Evolutionary conservation across 2,329 filamentous ascomycete genomes (phyloP).

Genomic region (Fusarium protoensiforme): DNA sequence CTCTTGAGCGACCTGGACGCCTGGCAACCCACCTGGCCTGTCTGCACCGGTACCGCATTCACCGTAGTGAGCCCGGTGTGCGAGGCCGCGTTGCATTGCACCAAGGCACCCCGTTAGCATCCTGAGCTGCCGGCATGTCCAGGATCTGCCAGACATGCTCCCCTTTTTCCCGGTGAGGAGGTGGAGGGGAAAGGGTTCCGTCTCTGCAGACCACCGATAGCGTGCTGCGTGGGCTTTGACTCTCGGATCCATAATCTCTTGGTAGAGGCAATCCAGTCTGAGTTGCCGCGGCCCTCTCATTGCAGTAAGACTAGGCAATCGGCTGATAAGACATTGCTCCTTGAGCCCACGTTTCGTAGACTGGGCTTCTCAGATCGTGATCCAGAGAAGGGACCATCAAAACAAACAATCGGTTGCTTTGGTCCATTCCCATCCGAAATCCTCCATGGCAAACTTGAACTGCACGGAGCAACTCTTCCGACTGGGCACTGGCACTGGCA

Average conservation of each 20-base stretch:
- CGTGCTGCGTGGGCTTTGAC: conserved; percentile 23
- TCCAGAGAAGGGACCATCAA: conserved; percentile 6
- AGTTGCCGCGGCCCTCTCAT: conserved; percentile 3
- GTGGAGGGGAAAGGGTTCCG: conserved; percentile 7
- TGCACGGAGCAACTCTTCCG: conserved; percentile 30
- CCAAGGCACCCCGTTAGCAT: background rate
- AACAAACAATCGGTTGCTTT: conserved; percentile 13
- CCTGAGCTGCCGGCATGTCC: background rate
- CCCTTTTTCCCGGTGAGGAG: conserved; percentile 14
- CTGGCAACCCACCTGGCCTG: background rate
- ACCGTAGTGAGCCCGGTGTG: background rate
- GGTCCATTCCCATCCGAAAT: background rate
- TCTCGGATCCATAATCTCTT: background rate
- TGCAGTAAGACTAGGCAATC: conserved; percentile 28
- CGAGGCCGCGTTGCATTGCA: background rate
- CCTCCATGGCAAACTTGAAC: background rate
- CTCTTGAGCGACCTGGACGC: background rate
- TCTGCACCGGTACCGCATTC: background rate
- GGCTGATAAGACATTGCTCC: conserved; percentile 23
- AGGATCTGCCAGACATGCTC: background rate
- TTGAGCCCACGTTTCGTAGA: conserved; percentile 21
- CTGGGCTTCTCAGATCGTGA: conserved; percentile 24
- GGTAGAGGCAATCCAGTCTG: background rate
- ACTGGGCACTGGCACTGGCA: conserved; percentile 4
- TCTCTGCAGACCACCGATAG: conserved; percentile 25